Evolutionary conservation across 148 eudicot genomes (phyloP).

Genomic region (Rhododendron vialii): DNA sequence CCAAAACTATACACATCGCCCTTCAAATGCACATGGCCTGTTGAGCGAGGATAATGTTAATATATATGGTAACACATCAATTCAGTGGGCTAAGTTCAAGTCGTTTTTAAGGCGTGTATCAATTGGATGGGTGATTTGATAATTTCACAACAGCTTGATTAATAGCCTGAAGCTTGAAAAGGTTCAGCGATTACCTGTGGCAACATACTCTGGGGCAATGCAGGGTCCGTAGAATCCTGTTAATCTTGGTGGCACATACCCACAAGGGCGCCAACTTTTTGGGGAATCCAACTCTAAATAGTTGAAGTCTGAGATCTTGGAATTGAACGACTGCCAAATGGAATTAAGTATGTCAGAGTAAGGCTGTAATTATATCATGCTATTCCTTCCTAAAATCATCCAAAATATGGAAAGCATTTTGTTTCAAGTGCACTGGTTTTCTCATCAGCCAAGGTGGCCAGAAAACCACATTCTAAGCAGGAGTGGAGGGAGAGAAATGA

Average conservation of each 20-base stretch:
- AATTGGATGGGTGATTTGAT: neutral
- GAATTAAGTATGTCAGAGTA: neutral
- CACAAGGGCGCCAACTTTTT: conserved; percentile 32
- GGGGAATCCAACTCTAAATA: conserved; percentile 65
- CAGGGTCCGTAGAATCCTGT: conserved; percentile 31
- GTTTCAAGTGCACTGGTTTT: conserved; percentile 61
- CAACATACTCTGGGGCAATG: conserved; percentile 82
- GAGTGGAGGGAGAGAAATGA: neutral
- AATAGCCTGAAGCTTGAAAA: neutral
- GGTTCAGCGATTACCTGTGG: conserved; percentile 51
- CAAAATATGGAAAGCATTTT: neutral
- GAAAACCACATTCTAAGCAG: conserved; percentile 27
- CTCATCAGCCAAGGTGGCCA: conserved; percentile 55
- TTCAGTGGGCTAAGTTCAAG: neutral
- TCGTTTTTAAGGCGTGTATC: neutral
- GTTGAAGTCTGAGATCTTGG: conserved; percentile 84
- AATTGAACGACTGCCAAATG: conserved; percentile 50
- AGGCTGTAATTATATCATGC: neutral
- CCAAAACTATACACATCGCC: conserved; percentile 87
- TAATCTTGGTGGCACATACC: conserved; percentile 69
- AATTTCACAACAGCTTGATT: neutral
- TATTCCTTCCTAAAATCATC: neutral
- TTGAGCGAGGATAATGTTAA: conserved; percentile 4
- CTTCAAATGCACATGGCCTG: conserved; percentile 73
- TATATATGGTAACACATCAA: neutral